A percentile compares a stretch with the other conserved stretches of the same genome.
Conservation (phyloP, 352 stramenopile genomes). For the Peronospora tabacina region DNA sequence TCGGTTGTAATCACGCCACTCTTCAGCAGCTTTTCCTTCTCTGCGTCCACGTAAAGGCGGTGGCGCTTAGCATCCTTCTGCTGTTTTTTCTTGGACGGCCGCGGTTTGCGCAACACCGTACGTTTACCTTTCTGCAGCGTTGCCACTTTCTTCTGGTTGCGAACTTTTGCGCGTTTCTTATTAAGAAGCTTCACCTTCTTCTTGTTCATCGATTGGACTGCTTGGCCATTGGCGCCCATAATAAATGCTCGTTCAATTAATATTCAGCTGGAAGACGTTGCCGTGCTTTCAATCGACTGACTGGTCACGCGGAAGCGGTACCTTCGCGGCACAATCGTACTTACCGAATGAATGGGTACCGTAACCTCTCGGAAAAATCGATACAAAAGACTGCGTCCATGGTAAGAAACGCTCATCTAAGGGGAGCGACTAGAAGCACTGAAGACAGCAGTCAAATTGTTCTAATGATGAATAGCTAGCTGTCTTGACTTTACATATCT, state of each 20-base stretch:
- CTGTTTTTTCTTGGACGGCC: slow-evolving; percentile 81
- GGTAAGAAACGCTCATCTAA: neutral
- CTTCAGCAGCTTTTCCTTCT: slow-evolving; percentile 74
- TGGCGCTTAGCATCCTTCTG: slow-evolving; percentile 78
- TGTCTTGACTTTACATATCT: slow-evolving; percentile 17
- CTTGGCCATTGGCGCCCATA: slow-evolving; percentile 51
- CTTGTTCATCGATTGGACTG: slow-evolving; percentile 76
- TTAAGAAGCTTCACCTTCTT: slow-evolving; percentile 82
- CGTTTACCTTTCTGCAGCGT: slow-evolving; percentile 45
- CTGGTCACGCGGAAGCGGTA: slow-evolving; percentile 30
- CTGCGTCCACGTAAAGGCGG: slow-evolving; percentile 55
- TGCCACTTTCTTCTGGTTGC: slow-evolving; percentile 80
- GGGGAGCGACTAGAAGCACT: too few species aligned
- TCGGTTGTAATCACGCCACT: slow-evolving; percentile 74
- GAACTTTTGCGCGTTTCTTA: slow-evolving; percentile 71
- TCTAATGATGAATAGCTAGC: slow-evolving; percentile 10
- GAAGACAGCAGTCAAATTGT: neutral
- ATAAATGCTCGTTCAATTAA: neutral
- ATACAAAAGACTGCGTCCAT: neutral
- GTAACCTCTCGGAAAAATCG: slow-evolving; percentile 3
- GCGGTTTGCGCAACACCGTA: slow-evolving; percentile 53
- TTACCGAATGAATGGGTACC: slow-evolving; percentile 11
- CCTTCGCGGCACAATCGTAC: slow-evolving; percentile 29
- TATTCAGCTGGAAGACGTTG: neutral
- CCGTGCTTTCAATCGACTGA: slow-evolving; percentile 23